Evolutionary conservation across 257 asterid species (phyloP), one percentile per base, ranked within the genome.

Genomic region (Petunia axillaris): DNA sequence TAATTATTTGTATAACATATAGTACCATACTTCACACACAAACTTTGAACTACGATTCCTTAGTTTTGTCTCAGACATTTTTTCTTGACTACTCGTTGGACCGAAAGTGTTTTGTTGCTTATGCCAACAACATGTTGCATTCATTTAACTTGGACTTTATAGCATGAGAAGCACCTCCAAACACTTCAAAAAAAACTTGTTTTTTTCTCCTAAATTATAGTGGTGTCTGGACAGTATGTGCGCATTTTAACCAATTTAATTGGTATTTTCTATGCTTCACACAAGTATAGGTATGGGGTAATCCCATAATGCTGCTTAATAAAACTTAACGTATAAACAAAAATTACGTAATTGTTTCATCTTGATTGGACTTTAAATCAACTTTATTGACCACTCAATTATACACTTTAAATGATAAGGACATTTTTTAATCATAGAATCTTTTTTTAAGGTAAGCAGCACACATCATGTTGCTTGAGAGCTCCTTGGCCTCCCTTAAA

Each of bases 151-250:
- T 84, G 83, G 85, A 77, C 58, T 79, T 55, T 77, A 79, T 64
- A 48, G 43, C 77, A 79, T 82, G 82, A 84, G 84, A 86, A 82
- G 79, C 83, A 83, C 83, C 62, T 82, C 87, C 83, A 85, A 88
- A 25, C 25, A 25, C 25, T 25, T 25, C 25, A 25, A 25, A 25
- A 60, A 60, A 65, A 63, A 25, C 84, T 85, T 83, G 82, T 76
- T 84, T 73, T 25, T 25, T 25, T 25, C 25, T 25, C 25, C 25
- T 25, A 25, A 25, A 25, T 25, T 25, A 25, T 25, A 0, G 25
- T 25, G 25, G 0, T 25, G 25, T 25, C 25, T 25, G 25, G 25
- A 25, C 25, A 0, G 25, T 25, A 0, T 25, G 25, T 25, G 25
- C 0, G 25, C 25, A 25, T 25, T 25, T 25, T 25, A 25, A 25